Conservation (phyloP, 2,329 filamentous ascomycete species). For the Rhynchosporium agropyri region DNA sequence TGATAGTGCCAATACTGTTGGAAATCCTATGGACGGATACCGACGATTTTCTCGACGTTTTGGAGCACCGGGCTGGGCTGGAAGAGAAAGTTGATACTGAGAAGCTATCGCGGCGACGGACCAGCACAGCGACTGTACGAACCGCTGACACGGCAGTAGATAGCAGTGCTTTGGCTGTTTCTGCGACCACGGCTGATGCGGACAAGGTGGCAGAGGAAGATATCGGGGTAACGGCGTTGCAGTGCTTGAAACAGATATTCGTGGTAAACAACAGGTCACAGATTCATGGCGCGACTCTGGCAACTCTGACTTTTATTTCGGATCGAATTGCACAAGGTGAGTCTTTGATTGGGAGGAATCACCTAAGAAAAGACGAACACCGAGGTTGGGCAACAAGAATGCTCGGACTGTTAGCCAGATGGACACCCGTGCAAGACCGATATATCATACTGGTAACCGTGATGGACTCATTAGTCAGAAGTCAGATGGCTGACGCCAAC, state of each 20-base stretch:
- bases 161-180: conserved; percentile 71
- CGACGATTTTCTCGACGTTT: conserved; percentile 66
- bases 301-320: conserved; percentile 75
- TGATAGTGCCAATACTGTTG: conserved; percentile 82
- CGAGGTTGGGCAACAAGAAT: conserved; percentile 80
- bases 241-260: conserved; percentile 86
- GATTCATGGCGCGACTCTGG: conserved; percentile 73
- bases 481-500: conserved; percentile 69
- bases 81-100: conserved; percentile 72
- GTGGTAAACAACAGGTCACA: conserved; percentile 79
- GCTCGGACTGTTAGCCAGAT: conserved; percentile 77
- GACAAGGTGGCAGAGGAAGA: conserved; percentile 90
- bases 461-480: conserved; percentile 73
- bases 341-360: conserved; percentile 52
- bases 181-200: conserved; percentile 80
- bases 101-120: conserved; percentile 64
- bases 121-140: conserved; percentile 77
- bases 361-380: conserved; percentile 48
- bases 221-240: conserved; percentile 79
- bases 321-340: conserved; percentile 57
- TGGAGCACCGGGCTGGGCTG: conserved; percentile 68
- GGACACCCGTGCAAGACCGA: conserved; percentile 92
- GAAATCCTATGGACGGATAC: conserved; percentile 82
- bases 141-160: conserved; percentile 67
- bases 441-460: conserved; percentile 85